A percentile compares a stretch with the other conserved stretches of the same genome.
phyloP scores from a whole-genome alignment of 2,329 filamentous ascomycete species.

The Fusarium anguioides region DNA sequence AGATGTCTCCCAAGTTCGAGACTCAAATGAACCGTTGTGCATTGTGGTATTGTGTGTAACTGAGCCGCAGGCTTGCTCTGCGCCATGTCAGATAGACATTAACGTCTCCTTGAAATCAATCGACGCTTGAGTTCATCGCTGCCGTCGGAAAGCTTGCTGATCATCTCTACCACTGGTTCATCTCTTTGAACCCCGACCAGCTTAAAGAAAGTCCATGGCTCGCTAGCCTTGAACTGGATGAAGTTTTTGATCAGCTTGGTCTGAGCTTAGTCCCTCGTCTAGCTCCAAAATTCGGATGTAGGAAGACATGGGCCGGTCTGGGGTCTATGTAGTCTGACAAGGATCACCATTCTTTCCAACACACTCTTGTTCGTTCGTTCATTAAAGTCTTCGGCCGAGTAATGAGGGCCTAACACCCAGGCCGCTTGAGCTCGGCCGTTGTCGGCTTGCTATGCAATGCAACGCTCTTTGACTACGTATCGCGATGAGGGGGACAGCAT shows the following conservation, averaged over 20 bases:
- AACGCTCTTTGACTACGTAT: constrained; percentile 1
- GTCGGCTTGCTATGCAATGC: constrained; percentile 25
- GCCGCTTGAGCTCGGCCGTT: constrained; percentile 32
- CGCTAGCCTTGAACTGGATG: constrained; percentile 6
- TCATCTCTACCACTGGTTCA: constrained; percentile 10
- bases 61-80: constrained; percentile 23
- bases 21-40: constrained; percentile 2
- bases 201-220: constrained; percentile 7
- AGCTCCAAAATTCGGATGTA: constrained; percentile 26
- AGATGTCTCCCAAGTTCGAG: neutral
- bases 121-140: constrained; percentile 12
- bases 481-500: neutral
- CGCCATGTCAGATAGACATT: constrained; percentile 14
- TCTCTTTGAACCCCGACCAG: neutral
- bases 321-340: constrained; percentile 11
- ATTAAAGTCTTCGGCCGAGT: constrained; percentile 36
- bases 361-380: constrained; percentile 4
- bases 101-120: constrained; percentile 1
- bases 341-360: constrained; percentile 15
- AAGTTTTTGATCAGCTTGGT: constrained; percentile 25
- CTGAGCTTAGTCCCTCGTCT: constrained; percentile 31
- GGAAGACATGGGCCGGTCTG: constrained; percentile 21
- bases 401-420: constrained; percentile 2
- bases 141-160: constrained; percentile 22
- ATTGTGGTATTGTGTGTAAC: neutral